Base-by-base conservation (phyloP, 192 early-diverging fungal species). In the Blastocladiella britannica region DNA sequence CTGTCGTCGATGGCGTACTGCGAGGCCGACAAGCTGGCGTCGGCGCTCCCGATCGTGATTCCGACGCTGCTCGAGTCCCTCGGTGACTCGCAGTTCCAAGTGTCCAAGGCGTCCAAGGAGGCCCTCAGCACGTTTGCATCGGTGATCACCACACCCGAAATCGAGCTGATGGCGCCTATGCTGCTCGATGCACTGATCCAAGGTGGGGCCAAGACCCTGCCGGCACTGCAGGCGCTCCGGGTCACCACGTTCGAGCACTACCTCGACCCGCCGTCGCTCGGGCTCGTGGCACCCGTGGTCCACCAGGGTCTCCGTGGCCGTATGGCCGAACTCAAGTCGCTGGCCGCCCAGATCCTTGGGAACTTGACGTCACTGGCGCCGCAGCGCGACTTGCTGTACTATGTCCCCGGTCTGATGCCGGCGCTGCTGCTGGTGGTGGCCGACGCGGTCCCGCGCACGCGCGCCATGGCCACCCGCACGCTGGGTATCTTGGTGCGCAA, bases 191-290 rank as follows among this genome's bases (percentile, higher is more conserved):
- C 91, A 4, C 77, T 98, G 25, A 70, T 80, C 8, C n/a, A n/a
- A n/a, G n/a, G n/a, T 20, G 37, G n/a, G 37, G 37, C 37, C 37
- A 47, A 47, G 37, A 76, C 76, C 58, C 86, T 97, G 65, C 95
- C 95, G 25, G 86, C 91, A 55, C 63, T 66, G 26, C 84, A 90
- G 63, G 97, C 95, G 1, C 73, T 78, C 29, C 62, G 75, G 8
- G 93, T 92, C 5, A 98, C 95, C 2, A 80, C 91, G 4, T 98
- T 98, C 62, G 86, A 97, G 22, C 95, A 98, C 70, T 98, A 98
- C 67, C 91, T 98, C 55, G 95, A 98, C 65, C 84, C 93, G 12
- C 90, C 95, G 26, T 90, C 87, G 9, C 67, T 98, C 54, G 95
- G 93, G 15, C 73, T 97, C 54, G 81, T 98, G 25, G 85, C 97